A percentile compares a stretch with the other conserved stretches of the same genome.
Evolutionary conservation across 805 yeast species (phyloP).

Genomic region (Cyberlindnera misumaiensis): DNA sequence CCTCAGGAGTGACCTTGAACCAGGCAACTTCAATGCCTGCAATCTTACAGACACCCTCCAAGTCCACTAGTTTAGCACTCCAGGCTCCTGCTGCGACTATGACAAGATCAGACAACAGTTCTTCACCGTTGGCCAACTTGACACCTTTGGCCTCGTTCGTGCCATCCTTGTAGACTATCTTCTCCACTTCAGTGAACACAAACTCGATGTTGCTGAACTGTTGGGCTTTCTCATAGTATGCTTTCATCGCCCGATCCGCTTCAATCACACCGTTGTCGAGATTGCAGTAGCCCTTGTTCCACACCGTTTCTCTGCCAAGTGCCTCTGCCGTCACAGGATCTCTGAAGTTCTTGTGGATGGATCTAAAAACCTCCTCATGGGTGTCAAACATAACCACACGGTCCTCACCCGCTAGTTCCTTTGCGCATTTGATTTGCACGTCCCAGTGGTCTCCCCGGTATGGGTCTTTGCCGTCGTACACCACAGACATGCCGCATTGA

Average conservation of each 20-base stretch:
- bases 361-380: no score
- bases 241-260: conserved; percentile 8
- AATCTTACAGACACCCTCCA: conserved; percentile 6
- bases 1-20: conserved; percentile 11
- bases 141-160: conserved; percentile 8
- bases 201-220: conserved; percentile 2
- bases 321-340: no score
- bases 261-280: conserved; percentile 11
- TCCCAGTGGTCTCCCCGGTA: no score
- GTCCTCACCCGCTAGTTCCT: no score
- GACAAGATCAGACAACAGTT: conserved; percentile 5
- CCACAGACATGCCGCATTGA: conserved; percentile 12
- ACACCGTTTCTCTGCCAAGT: no score
- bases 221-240: conserved; percentile 11
- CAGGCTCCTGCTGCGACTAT: conserved; percentile 17
- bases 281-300: conserved; percentile 13
- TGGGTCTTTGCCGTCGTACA: conserved; percentile 5
- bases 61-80: conserved; percentile 12
- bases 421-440: no score
- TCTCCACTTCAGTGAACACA: conserved; percentile 10
- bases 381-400: no score
- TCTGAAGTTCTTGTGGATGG: no score
- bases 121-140: conserved; percentile 5
- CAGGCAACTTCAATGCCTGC: conserved; percentile 15
- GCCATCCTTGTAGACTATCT: conserved; percentile 4